Evolutionary conservation across 2,329 filamentous ascomycete species (phyloP).

Genomic region (Colletotrichum agaves): DNA sequence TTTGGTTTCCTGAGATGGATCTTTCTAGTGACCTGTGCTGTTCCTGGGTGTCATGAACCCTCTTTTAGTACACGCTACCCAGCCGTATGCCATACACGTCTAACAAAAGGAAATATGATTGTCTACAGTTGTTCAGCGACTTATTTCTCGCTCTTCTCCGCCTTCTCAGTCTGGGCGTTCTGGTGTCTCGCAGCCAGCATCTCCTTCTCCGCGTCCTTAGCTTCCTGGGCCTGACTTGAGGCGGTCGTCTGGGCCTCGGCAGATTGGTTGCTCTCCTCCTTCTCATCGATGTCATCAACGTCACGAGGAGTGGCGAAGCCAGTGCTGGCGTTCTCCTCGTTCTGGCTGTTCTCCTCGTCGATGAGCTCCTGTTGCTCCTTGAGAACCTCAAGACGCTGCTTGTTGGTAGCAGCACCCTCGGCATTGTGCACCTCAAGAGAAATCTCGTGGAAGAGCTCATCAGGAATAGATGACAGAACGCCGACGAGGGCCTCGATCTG

Average conservation of each 20-base stretch:
- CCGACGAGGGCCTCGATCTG: slow-evolving; percentile 94
- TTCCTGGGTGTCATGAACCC: slow-evolving; percentile 35
- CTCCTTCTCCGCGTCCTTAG: slow-evolving; percentile 53
- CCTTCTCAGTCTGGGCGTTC: slow-evolving; percentile 45
- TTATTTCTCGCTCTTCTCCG: slow-evolving; percentile 54
- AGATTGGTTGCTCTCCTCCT: slow-evolving; percentile 75
- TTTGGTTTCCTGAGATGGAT: slow-evolving; percentile 37
- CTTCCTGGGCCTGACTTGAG: slow-evolving; percentile 45
- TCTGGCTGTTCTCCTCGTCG: slow-evolving; percentile 95
- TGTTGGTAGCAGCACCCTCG: slow-evolving; percentile 97
- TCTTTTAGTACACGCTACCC: slow-evolving; percentile 39
- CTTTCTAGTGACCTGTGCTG: slow-evolving; percentile 38
- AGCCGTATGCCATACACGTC: slow-evolving; percentile 38
- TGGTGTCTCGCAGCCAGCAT: slow-evolving; percentile 45
- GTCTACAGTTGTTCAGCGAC: slow-evolving; percentile 33
- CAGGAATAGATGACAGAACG: slow-evolving; percentile 92
- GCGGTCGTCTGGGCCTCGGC: slow-evolving; percentile 60
- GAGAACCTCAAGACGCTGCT: slow-evolving; percentile 96
- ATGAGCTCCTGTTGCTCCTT: slow-evolving; percentile 99
- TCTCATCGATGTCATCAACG: slow-evolving; percentile 92
- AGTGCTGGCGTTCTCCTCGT: slow-evolving; percentile 79
- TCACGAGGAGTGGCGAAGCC: slow-evolving; percentile 84
- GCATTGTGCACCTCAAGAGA: slow-evolving; percentile 97
- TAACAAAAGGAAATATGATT: slow-evolving; percentile 40
- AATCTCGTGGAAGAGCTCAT: slow-evolving; percentile 99